A percentile compares a stretch with the other conserved stretches of the same genome.
These are phyloP conservation scores for Colletotrichum phormii DNA, from an alignment of 2,329 filamentous ascomycete species.

Conservation along the genomic window DNA sequence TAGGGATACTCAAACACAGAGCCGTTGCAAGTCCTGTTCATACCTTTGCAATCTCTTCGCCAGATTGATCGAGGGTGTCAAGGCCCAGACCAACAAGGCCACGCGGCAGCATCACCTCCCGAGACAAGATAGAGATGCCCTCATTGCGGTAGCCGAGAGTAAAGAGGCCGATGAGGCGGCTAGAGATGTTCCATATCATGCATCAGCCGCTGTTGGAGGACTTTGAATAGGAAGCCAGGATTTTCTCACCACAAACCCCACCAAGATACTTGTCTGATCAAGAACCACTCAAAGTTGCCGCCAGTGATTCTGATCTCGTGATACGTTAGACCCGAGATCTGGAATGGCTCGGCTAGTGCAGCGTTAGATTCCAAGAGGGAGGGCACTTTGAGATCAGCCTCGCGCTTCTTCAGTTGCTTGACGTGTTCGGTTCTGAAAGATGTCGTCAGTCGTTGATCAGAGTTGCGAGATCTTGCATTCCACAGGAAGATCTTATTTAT, in stretches of 20 bases:
- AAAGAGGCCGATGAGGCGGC: constrained; percentile 72
- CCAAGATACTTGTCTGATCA: constrained; percentile 77
- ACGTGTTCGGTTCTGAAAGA: constrained; percentile 75
- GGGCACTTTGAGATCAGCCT: constrained; percentile 57
- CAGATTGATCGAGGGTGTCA: constrained; percentile 77
- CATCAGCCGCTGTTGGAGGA: constrained; percentile 3
- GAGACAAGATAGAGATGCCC: constrained; percentile 76
- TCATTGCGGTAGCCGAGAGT: constrained; percentile 74
- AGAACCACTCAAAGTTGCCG: constrained; percentile 73
- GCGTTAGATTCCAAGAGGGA: constrained; percentile 61
- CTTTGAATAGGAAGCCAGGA: background rate
- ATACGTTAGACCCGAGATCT: constrained; percentile 74
- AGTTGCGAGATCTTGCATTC: constrained; percentile 22
- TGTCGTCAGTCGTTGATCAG: constrained; percentile 18
- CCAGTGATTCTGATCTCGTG: constrained; percentile 80
- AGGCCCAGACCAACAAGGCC: constrained; percentile 78
- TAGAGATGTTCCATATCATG: constrained; percentile 40
- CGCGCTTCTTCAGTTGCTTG: constrained; percentile 72
- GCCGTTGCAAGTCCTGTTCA: constrained; percentile 3
- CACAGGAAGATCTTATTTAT: background rate
- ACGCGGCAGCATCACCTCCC: constrained; percentile 76
- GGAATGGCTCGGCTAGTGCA: constrained; percentile 64
- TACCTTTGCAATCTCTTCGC: constrained; percentile 66
- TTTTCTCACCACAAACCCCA: constrained; percentile 68
- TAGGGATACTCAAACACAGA: background rate